phyloP scores from a whole-genome alignment of 1,139 yeast species.

The Candida sp. region DNA sequence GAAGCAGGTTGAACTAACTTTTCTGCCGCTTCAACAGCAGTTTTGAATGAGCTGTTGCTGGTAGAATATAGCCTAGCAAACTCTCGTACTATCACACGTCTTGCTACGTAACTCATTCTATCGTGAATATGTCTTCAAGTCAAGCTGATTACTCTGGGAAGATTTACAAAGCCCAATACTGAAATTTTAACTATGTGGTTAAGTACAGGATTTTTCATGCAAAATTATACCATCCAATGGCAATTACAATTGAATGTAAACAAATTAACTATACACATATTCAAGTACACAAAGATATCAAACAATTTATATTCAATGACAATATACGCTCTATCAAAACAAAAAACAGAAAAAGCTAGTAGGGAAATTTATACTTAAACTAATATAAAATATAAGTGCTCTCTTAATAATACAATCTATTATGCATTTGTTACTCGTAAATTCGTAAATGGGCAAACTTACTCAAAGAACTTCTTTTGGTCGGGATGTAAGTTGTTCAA shows the following conservation, averaged over 20 bases:
- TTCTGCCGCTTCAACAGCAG: constrained; percentile 79
- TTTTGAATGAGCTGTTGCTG: constrained; percentile 22
- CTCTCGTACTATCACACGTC: neutral
- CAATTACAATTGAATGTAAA: neutral
- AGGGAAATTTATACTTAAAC: neutral
- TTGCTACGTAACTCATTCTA: neutral
- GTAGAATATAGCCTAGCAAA: constrained; percentile 1
- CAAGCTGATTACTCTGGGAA: neutral
- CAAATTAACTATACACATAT: neutral
- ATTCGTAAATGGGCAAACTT: neutral
- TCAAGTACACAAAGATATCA: neutral
- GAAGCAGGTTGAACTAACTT: constrained; percentile 72
- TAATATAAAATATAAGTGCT: neutral
- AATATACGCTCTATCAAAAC: neutral
- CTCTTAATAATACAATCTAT: neutral
- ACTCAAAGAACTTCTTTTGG: constrained; percentile 27
- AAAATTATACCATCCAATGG: no score
- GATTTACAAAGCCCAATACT: neutral
- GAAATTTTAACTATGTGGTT: neutral
- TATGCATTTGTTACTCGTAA: neutral
- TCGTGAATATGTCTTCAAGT: neutral
- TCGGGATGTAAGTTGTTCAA: constrained; percentile 47
- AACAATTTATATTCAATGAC: neutral
- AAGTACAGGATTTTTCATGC: neutral
- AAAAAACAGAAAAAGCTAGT: neutral